Conservation (phyloP, 1,284 basidiomycete genomes). For the Takashimella koratensis region DNA sequence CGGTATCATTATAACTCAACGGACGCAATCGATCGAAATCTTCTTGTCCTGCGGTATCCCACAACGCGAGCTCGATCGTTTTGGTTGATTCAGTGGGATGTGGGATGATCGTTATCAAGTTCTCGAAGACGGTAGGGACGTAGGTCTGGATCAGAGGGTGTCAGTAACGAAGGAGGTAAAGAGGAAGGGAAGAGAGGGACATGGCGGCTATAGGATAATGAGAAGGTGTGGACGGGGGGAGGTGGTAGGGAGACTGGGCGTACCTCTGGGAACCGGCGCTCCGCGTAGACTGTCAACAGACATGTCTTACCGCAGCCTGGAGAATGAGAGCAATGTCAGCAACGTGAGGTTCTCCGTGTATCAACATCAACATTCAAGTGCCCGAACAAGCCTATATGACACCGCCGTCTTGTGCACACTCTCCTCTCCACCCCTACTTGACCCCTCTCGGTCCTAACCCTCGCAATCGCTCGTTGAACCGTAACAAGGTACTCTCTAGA, state of each 20-base stretch:
- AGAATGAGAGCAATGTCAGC: constrained; percentile 3
- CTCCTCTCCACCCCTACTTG: background rate
- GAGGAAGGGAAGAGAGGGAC: background rate
- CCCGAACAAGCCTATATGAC: background rate
- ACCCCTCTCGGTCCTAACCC: too few species aligned
- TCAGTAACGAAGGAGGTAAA: background rate
- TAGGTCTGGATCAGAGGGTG: constrained; percentile 63
- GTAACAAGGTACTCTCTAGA: too few species aligned
- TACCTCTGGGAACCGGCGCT: constrained; percentile 97
- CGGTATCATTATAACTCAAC: constrained; percentile 91
- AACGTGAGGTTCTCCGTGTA: background rate
- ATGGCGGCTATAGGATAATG: background rate
- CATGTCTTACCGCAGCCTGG: constrained; percentile 61
- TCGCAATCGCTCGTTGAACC: too few species aligned
- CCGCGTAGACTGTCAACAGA: constrained; percentile 64
- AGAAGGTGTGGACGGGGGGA: background rate
- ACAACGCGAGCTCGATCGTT: constrained; percentile 87
- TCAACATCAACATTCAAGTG: background rate
- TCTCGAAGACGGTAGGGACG: constrained; percentile 97
- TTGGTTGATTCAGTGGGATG: constrained; percentile 69
- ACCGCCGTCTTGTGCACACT: background rate
- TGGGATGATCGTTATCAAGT: constrained; percentile 85
- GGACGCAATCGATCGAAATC: constrained; percentile 94
- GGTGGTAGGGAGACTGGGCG: constrained; percentile 22
- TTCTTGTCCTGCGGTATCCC: constrained; percentile 98